phyloP scores from a whole-genome alignment of 208 protist genomes.

The Acanthamoeba castellanii region DNA sequence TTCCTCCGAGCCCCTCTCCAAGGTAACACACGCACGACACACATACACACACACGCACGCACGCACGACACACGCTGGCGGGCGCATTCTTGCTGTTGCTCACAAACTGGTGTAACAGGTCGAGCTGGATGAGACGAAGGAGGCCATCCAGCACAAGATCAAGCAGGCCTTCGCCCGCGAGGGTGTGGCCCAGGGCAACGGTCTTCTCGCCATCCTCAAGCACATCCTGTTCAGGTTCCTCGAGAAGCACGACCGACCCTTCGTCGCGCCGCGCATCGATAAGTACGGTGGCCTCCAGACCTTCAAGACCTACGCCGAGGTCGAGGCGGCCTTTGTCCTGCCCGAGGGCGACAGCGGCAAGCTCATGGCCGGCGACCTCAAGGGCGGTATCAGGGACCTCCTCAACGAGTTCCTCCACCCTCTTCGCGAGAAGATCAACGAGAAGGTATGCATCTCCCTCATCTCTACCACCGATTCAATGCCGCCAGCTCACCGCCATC shows the following conservation, averaged over 20 bases:
- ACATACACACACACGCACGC: too few relatives aligned
- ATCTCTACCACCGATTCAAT: neutral
- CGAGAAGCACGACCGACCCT: constrained; percentile 32
- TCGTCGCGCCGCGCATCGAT: constrained; percentile 68
- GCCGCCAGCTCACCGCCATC: constrained; percentile 17
- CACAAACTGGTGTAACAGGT: constrained; percentile 27
- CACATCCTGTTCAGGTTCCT: constrained; percentile 79
- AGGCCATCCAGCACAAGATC: constrained; percentile 81
- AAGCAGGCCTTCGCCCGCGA: constrained; percentile 80
- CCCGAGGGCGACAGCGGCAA: neutral
- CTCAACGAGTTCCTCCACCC: constrained; percentile 78
- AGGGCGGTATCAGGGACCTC: constrained; percentile 64
- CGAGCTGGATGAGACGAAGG: constrained; percentile 75
- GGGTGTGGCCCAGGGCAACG: constrained; percentile 79
- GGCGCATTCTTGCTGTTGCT: constrained; percentile 52
- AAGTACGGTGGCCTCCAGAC: constrained; percentile 76
- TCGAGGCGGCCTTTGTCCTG: constrained; percentile 76
- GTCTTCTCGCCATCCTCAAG: constrained; percentile 77
- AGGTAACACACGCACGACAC: neutral
- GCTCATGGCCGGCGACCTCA: constrained; percentile 78
- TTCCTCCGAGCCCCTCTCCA: constrained; percentile 81
- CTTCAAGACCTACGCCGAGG: constrained; percentile 76
- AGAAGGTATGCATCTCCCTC: neutral
- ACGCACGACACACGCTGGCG: too few relatives aligned
- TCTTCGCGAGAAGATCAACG: constrained; percentile 74